Conservation (phyloP, 331 rosid species). For the Malus hybrid region DNA sequence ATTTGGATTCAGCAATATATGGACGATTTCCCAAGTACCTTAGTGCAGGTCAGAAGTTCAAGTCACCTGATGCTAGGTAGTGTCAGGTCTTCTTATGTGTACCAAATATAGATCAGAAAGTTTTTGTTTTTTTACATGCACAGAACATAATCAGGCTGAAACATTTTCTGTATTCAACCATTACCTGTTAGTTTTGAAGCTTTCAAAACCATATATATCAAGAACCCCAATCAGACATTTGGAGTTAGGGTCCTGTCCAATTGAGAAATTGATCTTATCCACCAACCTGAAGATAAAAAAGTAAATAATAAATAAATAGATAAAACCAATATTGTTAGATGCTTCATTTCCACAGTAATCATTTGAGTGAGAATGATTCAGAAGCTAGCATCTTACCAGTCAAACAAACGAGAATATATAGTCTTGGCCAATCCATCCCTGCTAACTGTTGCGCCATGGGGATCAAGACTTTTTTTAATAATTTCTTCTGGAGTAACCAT, state of each 20-base stretch:
- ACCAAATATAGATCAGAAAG: background rate
- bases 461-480: constrained; percentile 76
- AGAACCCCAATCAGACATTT: constrained; percentile 73
- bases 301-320: background rate
- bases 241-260: constrained; percentile 78
- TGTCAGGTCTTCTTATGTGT: background rate
- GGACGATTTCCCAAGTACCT: background rate
- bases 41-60: background rate
- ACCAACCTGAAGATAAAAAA: constrained; percentile 67
- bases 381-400: constrained; percentile 45
- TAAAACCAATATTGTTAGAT: background rate
- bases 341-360: background rate
- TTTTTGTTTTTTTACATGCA: background rate
- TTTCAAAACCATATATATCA: constrained; percentile 93
- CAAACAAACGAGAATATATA: constrained; percentile 75
- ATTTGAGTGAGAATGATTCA: background rate
- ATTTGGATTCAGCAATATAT: background rate
- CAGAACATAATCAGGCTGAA: background rate
- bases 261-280: constrained; percentile 70
- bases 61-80: background rate
- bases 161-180: background rate
- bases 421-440: constrained; percentile 93
- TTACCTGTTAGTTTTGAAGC: constrained; percentile 74
- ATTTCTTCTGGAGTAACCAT: constrained; percentile 89
- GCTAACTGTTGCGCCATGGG: constrained; percentile 63